Base-by-base conservation (phyloP, 306 rosid species). In the Cajanus cajan region DNA sequence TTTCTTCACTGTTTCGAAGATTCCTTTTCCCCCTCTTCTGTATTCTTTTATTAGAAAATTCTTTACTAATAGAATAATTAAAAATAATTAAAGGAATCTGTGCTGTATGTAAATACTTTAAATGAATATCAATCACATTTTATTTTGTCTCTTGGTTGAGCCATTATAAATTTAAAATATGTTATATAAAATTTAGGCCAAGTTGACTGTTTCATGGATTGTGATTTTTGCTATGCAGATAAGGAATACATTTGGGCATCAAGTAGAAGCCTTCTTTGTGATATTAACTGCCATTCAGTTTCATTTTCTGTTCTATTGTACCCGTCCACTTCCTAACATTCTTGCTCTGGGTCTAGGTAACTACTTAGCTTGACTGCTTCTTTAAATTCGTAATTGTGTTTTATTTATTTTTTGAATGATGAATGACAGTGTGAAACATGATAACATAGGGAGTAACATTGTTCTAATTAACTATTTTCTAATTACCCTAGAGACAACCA, bases 311-410 rank as follows among this genome's bases (percentile, higher is more conserved):
- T 94, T 92, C 88, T 94, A 94, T 71, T 91, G 93, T 77, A 86
- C 95, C 15, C 96, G 97, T 47, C 98, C 97, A 0, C 98, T 94
- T 64, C 95, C 97, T 36, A 92, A 92, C 83, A 84, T 88, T 76
- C 88, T 94, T 63, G 98, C 97, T 71, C 76, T 90, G 80, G 88
- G 90, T 79, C 71, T 77, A 82, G 97, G 98, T 94, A 90, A 69
- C 78, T 71, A 71, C 78, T 79, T 76, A 66, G 48, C 71, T 76
- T 43, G 22, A 51, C 52, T 67, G 63, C 70, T 19, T 62, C 65
- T 78, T 50, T 33, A 24, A 12, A 6, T 72, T 40, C 34, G 5
- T 57, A 39, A 31, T 39, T 24, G 12, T 15, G 36, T 65, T 54
- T 59, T 28, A 28, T 28, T 14, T 18, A 13, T 11, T 21, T 41